Conservation (phyloP, 1,284 basidiomycete genomes). For the Marasmius oreades region DNA sequence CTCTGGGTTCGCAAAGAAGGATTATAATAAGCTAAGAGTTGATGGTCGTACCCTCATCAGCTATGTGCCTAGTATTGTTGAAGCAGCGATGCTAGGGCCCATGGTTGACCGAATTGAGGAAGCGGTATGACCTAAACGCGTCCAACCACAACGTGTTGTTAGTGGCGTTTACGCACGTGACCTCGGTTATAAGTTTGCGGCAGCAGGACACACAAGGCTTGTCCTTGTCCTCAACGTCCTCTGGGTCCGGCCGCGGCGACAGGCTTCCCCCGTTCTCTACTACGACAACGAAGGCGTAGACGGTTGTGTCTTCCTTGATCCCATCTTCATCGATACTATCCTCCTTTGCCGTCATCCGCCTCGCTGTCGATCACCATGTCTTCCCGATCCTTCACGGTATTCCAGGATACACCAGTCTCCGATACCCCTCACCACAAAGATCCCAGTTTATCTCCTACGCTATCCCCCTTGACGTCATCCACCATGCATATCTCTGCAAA, state of each 20-base stretch:
- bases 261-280: constrained; percentile 6
- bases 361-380: constrained; percentile 37
- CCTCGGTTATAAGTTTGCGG: background rate
- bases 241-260: background rate
- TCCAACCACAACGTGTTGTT: background rate
- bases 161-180: background rate
- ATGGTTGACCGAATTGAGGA: too few species aligned
- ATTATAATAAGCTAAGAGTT: too few species aligned
- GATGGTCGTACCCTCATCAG: too few species aligned
- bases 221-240: background rate
- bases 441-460: constrained; percentile 19
- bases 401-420: constrained; percentile 48
- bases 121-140: too few species aligned
- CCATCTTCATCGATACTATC: background rate
- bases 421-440: constrained; percentile 24
- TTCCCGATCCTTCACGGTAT: constrained; percentile 60
- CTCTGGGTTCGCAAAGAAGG: too few species aligned
- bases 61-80: too few species aligned
- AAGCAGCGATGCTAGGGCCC: too few species aligned
- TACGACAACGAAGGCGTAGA: constrained; percentile 5
- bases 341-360: background rate
- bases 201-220: background rate
- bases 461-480: constrained; percentile 14
- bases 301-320: constrained; percentile 11
- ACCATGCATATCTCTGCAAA: constrained; percentile 14